Base-by-base conservation (phyloP, 257 asterid genomes). In the Solanum sejunctum region DNA sequence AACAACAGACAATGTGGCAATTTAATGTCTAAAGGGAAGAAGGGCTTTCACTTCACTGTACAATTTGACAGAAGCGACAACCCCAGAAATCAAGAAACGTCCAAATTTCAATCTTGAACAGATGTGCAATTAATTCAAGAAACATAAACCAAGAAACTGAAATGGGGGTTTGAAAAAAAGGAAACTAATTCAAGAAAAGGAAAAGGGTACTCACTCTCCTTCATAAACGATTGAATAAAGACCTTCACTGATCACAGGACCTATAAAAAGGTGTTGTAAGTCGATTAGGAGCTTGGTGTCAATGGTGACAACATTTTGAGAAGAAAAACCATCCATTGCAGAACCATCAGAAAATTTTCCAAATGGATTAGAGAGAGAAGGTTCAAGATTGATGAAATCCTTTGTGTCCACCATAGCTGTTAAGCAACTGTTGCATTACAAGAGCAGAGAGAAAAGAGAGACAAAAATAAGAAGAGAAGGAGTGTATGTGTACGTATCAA, bases 241-340 rank as follows among this genome's bases (percentile, higher is more conserved):
- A 2, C 95, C 92, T 58, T 88, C 95, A 77, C 92, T 89, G 88
- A 93, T 85, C 89, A 88, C 80, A 26, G 87, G 83, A 39, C 94
- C 97, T 45, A 90, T 84, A 20, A 71, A 52, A 71, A 93, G 93
- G 84, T 85, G 85, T 56, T 28, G 63, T 23, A 72, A 81, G 86
- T 91, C 93, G 79, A 93, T 84, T 85, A 92, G 54, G 32, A 89
- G 86, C 61, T 84, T 87, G 63, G 85, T 52, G 7, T 86, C 90
- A 82, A 92, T 88, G 57, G 43, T 66, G 36, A 60, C 84, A 83
- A 70, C 72, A 79, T 55, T 86, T 78, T 78, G 64, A 52, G 82
- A 23, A 52, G 64, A 51, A 78, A 78, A 78, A 78, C 52, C 64
- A 52, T 75, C 80, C 20, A 71, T 71, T 64, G 45, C n/a, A 6